Percentiles rank a stretch among this genome's conserved stretches.
Evolutionary conservation across 768 basidiomycete genomes (phyloP).

Genomic region (Trametes cinnabarina): DNA sequence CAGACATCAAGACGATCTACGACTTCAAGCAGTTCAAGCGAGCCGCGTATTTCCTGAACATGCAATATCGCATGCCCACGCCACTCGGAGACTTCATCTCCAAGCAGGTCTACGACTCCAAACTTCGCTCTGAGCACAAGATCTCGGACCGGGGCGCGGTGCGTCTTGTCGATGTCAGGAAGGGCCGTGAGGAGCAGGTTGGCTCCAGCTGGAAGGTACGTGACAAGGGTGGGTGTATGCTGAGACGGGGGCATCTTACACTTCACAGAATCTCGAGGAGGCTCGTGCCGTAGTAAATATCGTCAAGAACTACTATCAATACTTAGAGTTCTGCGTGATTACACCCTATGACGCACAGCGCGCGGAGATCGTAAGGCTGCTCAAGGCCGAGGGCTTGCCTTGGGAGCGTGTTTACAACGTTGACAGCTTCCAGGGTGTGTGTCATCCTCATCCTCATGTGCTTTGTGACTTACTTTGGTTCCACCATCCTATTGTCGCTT

Average conservation of each 20-base stretch:
- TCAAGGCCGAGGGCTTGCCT: constrained; percentile 36
- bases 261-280: constrained; percentile 42
- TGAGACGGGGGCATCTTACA: background rate
- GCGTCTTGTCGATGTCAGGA: constrained; percentile 43
- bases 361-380: constrained; percentile 36
- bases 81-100: constrained; percentile 52
- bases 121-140: constrained; percentile 39
- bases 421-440: constrained; percentile 53
- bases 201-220: constrained; percentile 49
- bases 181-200: constrained; percentile 36
- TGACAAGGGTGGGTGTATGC: background rate
- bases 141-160: constrained; percentile 37
- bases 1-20: constrained; percentile 44
- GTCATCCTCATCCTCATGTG: background rate
- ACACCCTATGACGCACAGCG: constrained; percentile 57
- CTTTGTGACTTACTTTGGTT: background rate
- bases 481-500: no score
- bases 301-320: constrained; percentile 40
- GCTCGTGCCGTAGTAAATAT: constrained; percentile 40
- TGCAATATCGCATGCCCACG: constrained; percentile 43
- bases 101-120: constrained; percentile 38
- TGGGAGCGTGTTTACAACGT: constrained; percentile 50
- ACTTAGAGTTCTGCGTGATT: constrained; percentile 43
- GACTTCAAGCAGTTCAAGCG: constrained; percentile 41
- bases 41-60: constrained; percentile 41